These are phyloP conservation scores for Serendipita sp. DNA, from an alignment of 1,284 basidiomycete genomes.

Conservation along the genomic window DNA sequence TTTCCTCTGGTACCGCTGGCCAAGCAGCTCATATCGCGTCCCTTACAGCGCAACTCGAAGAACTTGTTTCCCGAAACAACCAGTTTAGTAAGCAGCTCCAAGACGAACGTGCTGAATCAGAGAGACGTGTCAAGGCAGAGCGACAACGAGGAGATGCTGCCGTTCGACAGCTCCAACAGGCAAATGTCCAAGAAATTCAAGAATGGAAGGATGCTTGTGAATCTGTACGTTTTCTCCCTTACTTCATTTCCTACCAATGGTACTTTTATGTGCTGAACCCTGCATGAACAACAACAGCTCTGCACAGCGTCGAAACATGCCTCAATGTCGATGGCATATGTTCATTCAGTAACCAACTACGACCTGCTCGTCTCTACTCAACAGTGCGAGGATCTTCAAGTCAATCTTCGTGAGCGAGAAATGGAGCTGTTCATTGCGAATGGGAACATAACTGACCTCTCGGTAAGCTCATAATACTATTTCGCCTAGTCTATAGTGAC, in stretches of 20 bases:
- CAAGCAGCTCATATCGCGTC: constrained; percentile 5
- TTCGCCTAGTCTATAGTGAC: too few relatives aligned
- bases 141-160: not conserved
- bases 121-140: not conserved
- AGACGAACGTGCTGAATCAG: not conserved
- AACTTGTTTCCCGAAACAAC: constrained; percentile 1
- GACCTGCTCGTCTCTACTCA: not conserved
- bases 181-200: not conserved
- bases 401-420: too few relatives aligned
- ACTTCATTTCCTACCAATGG: not conserved
- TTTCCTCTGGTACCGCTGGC: not conserved
- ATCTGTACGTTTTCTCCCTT: not conserved
- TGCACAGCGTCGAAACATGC: not conserved
- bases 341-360: not conserved
- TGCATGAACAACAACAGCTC: not conserved
- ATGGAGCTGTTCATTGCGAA: too few relatives aligned
- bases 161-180: not conserved
- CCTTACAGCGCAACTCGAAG: not conserved
- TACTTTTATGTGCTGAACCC: not conserved
- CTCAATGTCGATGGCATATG: not conserved
- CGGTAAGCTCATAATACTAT: too few relatives aligned
- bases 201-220: not conserved
- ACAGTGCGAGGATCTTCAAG: too few relatives aligned
- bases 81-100: not conserved
- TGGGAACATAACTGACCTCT: too few relatives aligned